A percentile compares a stretch with the other conserved stretches of the same genome.
These are phyloP conservation scores for Lentinula guzmanii DNA, from an alignment of 768 basidiomycete genomes.

Conservation along the genomic window DNA sequence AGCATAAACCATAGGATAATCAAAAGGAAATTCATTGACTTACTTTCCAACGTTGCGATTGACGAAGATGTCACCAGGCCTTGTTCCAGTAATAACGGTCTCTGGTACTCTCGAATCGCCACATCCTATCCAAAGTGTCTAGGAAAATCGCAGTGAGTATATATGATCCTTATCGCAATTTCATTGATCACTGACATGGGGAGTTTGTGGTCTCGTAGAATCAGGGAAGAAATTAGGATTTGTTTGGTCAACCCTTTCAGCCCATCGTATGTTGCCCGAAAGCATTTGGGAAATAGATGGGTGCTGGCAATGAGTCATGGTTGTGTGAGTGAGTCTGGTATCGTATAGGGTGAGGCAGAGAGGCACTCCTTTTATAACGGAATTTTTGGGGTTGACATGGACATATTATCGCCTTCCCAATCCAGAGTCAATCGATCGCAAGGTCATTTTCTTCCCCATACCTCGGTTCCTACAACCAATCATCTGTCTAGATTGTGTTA, in stretches of 20 bases:
- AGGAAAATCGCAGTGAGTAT: not conserved
- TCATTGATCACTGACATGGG: not conserved
- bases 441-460: too few species aligned
- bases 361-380: not conserved
- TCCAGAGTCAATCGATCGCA: too few species aligned
- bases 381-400: not conserved
- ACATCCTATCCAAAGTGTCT: constrained; percentile 79
- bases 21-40: constrained; percentile 14
- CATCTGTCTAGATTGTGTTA: too few species aligned
- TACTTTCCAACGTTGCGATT: constrained; percentile 89
- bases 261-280: not conserved
- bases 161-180: not conserved
- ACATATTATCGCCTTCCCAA: too few species aligned
- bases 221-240: not conserved
- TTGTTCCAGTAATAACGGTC: constrained; percentile 57
- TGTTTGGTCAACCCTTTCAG: not conserved
- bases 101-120: constrained; percentile 86
- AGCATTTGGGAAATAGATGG: not conserved
- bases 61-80: constrained; percentile 79
- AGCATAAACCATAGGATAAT: not conserved
- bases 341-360: not conserved
- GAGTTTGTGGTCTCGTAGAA: not conserved
- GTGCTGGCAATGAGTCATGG: not conserved
- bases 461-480: too few species aligned
- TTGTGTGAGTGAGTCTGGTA: not conserved